Evolutionary conservation across 1,284 basidiomycete genomes (phyloP), one percentile per base, ranked within the genome.

Genomic region (Fistulina hepatica): DNA sequence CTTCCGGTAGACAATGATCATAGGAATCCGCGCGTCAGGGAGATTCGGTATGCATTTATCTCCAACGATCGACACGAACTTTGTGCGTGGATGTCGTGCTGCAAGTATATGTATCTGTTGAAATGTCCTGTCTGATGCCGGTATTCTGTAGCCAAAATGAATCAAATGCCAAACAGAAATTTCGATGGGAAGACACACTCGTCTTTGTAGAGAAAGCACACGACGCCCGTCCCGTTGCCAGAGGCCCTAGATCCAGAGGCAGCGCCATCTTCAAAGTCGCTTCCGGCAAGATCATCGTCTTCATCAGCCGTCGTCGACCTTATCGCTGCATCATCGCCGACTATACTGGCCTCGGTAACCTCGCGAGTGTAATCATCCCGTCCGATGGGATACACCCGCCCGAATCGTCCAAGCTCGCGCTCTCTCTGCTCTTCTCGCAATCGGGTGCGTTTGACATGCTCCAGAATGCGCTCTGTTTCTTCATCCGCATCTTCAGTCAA

Each of bases 21-120:
- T 97, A 2, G 94, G 95, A 33, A 93, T 62, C 42, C 93, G 82
- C 26, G 76, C 71, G 52, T 97, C 94, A 6, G 94, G 94, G 36
- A 97, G 83, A 59, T 97, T 85, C 17, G 89, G 81, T 50, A 98
- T 97, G 63, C 94, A 97, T 59, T 94, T 89, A 61, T 89, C 78
- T 21, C 92, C 92, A 2, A 94, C 78, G 50, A 98, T 97, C 24
- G 86, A 90, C 44, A 97, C 85, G 52, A 98, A 97, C 60, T 97
- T 97, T 7, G 92, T 89, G 19, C 81, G 76, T 3, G 92, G 88
- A 58, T 97, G 83, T 38, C 80, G 76, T 20, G 69, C 66, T 0
- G 94, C 91, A 2, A 97, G 66, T 1, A 67, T 69, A 12, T 71
- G 68, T 22, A 98, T 62, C 39, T 92, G 82, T 22, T 71, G 65